Evolutionary conservation across 2,329 filamentous ascomycete species (phyloP), one percentile per base, ranked within the genome.

Genomic region (Claviceps sp.): DNA sequence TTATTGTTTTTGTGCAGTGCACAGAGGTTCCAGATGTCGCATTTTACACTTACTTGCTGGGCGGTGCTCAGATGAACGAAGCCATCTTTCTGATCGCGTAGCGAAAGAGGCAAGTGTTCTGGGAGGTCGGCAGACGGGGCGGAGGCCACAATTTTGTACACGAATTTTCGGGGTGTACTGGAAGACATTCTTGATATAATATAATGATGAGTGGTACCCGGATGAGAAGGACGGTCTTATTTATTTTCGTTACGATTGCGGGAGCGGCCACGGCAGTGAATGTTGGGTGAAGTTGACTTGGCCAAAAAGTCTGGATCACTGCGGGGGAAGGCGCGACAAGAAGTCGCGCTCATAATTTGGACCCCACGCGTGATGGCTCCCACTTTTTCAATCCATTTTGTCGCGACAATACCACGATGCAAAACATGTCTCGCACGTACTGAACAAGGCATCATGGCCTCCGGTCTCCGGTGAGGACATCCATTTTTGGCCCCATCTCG

Each of bases 61-160:
- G 74, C 70, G 0, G 74, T 77, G 60, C 79, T 82, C 16, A 84
- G 63, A 58, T 84, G 80, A 37, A 84, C 68, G 63, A 80, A 84
- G 48, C 79, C 79, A 60, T 83, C 79, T 38, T 75, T 71, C 56
- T 66, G 64, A 63, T 84, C 80, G 45, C 82, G 73, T 37, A 77
- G 73, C 13, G 79, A 83, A 54, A 78, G 70, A 14, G 80, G 78
- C 50, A 78, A 76, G 53, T 69, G 65, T 1, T 67, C 62, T 3
- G 79, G 79, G 38, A 82, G 67, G 2, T 77, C 76, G 22, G 70
- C 65, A 7, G 73, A 72, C 34, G 79, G 78, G 24, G 73, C 70
- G 22, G 64, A 57, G 30, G 77, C 73, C 40, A 79, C 65, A 60
- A 84, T 83, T 60, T 84, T 83, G 72, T 82, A 83, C 56, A 83